Evolutionary conservation across 768 basidiomycete genomes (phyloP).

Genomic region (Collybiopsis luxurians): DNA sequence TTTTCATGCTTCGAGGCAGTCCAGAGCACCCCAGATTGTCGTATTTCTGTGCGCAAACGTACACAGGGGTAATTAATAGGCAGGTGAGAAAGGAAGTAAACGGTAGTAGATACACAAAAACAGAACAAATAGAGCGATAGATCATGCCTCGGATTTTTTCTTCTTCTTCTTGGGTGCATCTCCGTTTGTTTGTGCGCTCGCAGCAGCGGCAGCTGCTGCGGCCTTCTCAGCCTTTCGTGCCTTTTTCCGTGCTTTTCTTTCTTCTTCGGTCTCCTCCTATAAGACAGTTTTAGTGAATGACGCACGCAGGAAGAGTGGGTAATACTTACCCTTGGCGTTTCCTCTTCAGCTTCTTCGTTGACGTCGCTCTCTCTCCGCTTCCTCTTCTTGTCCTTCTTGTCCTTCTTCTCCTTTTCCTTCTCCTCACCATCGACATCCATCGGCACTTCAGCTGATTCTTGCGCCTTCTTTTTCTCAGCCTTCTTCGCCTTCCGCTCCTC

Average conservation of each 20-base stretch:
- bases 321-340: conserved; percentile 33
- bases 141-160: conserved; percentile 35
- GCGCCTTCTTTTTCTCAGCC: conserved; percentile 43
- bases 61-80: too few relatives aligned
- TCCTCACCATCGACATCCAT: conserved; percentile 43
- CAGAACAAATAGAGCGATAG: background rate
- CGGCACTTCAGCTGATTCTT: conserved; percentile 25
- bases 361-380: conserved; percentile 60
- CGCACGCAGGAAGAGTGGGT: conserved; percentile 2
- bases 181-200: conserved; percentile 35
- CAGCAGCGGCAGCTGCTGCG: conserved; percentile 47
- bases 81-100: background rate
- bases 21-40: too few relatives aligned
- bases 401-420: conserved; percentile 21
- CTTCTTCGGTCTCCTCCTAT: conserved; percentile 75
- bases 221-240: conserved; percentile 78
- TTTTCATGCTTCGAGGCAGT: too few relatives aligned
- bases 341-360: conserved; percentile 38
- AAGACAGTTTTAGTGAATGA: conserved; percentile 9
- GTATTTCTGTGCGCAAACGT: too few relatives aligned
- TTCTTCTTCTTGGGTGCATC: conserved; percentile 60
- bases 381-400: conserved; percentile 37
- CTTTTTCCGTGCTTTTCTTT: conserved; percentile 78
- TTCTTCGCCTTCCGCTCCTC: conserved; percentile 74
- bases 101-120: background rate